These are phyloP conservation scores for Kwoniella mangroviensis DNA, from an alignment of 768 basidiomycete species.

Conservation along the genomic window DNA sequence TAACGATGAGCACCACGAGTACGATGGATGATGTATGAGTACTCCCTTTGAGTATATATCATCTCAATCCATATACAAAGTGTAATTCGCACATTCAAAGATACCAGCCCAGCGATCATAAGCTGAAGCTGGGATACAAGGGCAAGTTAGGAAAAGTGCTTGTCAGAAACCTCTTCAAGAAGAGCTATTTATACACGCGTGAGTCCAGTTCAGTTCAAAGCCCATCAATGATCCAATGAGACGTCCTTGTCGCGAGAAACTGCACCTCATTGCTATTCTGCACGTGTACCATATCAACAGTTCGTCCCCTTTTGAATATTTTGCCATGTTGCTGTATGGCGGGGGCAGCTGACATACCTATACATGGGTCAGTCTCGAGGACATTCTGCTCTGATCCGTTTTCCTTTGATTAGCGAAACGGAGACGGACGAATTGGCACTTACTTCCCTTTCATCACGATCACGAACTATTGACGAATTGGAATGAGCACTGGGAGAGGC, in stretches of 20 bases:
- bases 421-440: not conserved
- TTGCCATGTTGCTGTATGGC: not conserved
- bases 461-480: slow-evolving; percentile 12
- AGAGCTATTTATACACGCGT: not conserved
- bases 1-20: not conserved
- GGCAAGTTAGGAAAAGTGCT: not conserved
- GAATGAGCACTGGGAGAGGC: slow-evolving; percentile 27
- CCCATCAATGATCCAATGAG: not conserved
- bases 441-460: not conserved
- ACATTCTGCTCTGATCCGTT: not conserved
- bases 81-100: not conserved
- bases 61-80: not conserved
- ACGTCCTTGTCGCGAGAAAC: not conserved
- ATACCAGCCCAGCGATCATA: too few relatives aligned
- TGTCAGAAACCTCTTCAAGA: not conserved
- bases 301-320: not conserved
- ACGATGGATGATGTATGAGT: not conserved
- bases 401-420: not conserved
- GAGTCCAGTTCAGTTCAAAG: not conserved
- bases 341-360: not conserved
- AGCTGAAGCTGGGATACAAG: not conserved
- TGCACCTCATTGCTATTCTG: not conserved
- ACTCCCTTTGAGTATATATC: not conserved
- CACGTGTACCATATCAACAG: not conserved
- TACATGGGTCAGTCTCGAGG: not conserved